phyloP scores from a whole-genome alignment of 108 stramenopile species.

The Phaeodactylum tricornutum region DNA sequence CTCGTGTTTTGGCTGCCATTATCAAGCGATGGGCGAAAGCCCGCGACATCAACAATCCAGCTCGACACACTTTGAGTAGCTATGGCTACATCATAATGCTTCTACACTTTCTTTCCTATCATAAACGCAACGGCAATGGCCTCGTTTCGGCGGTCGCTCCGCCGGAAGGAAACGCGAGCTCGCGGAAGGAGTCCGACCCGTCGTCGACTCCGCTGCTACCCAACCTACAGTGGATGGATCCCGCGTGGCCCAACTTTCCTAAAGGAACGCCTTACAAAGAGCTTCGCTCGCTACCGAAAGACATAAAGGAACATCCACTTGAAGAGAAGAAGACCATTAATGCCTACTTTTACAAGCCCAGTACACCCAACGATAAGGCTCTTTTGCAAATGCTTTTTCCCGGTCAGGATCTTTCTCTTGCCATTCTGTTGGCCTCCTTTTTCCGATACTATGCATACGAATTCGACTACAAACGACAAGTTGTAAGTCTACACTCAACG shows the following conservation, averaged over 20 bases:
- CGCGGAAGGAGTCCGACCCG: not conserved
- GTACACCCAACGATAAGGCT: conserved; percentile 16
- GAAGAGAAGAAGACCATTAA: conserved; percentile 60
- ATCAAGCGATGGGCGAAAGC: conserved; percentile 96
- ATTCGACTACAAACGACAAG: conserved; percentile 83
- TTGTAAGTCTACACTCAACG: conserved; percentile 64
- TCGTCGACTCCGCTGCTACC: conserved; percentile 70
- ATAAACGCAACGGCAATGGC: conserved; percentile 46
- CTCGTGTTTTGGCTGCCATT: conserved; percentile 82
- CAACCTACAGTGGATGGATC: conserved; percentile 89
- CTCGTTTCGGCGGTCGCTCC: conserved; percentile 16
- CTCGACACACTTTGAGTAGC: conserved; percentile 87
- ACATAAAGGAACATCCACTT: conserved; percentile 59
- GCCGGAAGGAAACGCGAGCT: conserved; percentile 1
- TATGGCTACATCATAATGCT: conserved; percentile 97
- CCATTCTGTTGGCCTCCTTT: conserved; percentile 84
- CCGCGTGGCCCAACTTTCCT: conserved; percentile 45
- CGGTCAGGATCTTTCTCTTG: conserved; percentile 51
- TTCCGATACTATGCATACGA: conserved; percentile 86
- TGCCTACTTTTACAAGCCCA: conserved; percentile 65
- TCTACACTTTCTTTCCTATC: conserved; percentile 86
- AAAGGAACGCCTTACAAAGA: conserved; percentile 53
- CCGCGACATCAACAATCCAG: conserved; percentile 91
- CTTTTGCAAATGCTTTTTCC: conserved; percentile 42
- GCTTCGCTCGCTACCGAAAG: conserved; percentile 24